Conservation (phyloP, 768 basidiomycete species). For the Russula sp. region DNA sequence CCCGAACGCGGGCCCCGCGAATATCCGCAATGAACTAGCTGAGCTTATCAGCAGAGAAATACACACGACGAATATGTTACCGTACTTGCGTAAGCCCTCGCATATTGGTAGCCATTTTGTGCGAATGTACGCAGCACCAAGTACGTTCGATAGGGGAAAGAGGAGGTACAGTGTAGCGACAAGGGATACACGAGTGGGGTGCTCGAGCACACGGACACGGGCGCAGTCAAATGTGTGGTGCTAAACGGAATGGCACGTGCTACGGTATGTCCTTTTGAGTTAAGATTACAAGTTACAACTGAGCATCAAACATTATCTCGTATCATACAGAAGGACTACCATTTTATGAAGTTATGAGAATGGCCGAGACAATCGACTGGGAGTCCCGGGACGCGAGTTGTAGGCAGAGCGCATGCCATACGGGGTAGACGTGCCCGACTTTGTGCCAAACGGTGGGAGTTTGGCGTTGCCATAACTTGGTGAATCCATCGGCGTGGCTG, state of each 20-base stretch:
- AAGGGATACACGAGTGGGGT: too few species aligned
- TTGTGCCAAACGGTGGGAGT: slow-evolving; percentile 33
- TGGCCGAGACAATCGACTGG: slow-evolving; percentile 44
- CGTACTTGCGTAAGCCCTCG: slow-evolving; percentile 86
- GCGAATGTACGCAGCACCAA: slow-evolving; percentile 16
- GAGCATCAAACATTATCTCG: background rate
- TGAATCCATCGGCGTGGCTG: slow-evolving; percentile 56
- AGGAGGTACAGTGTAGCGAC: too few species aligned
- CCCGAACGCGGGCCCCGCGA: slow-evolving; percentile 90
- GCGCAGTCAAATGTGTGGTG: background rate
- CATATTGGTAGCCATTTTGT: slow-evolving; percentile 81
- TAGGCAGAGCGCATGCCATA: slow-evolving; percentile 33
- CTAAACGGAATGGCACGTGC: slow-evolving; percentile 6
- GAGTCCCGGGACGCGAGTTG: slow-evolving; percentile 57
- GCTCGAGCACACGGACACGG: background rate
- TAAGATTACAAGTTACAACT: background rate
- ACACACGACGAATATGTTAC: background rate
- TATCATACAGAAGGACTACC: background rate
- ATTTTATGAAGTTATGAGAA: slow-evolving; percentile 23
- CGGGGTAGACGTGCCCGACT: slow-evolving; percentile 59
- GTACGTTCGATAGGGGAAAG: background rate
- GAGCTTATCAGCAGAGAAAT: slow-evolving; percentile 9
- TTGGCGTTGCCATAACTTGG: slow-evolving; percentile 36
- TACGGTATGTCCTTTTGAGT: too few species aligned
- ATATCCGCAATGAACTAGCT: slow-evolving; percentile 96